Evolutionary conservation across 305 asterid genomes (phyloP), one percentile per base, ranked within the genome.

Genomic region (Fraxinus xanthoxyloides): DNA sequence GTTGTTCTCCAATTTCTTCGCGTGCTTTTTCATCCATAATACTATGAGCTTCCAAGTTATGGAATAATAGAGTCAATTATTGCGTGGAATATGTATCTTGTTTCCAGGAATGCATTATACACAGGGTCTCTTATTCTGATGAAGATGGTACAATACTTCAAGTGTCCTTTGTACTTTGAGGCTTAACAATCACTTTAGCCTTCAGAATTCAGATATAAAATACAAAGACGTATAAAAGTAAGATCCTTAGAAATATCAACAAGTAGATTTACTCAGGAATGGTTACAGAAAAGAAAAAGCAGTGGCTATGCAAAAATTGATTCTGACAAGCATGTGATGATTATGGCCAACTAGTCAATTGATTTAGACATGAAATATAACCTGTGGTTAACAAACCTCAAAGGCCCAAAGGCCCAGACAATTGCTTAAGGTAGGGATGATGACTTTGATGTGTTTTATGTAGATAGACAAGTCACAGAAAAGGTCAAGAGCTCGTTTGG

Each of bases 101-200:
- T 79, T 76, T 54, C 34, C 38, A 84, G 87, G 90, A 85, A 83
- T n/a, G 24, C 63, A 4, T 43, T 4, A n/a, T 24, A 6, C 69
- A 77, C 61, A 30, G 19, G 78, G 78, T 80, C 84, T 81, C 87
- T 83, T 83, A 82, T 70, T 83, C 86, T 88, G 86, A 85, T 88
- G 88, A 5, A 43, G 35, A 80, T 43, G 72, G 83, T 72, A 85
- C 85, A 65, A 5, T 15, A 72, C 85, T 75, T 85, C 67, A 19
- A 63, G 77, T 65, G 85, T 67, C n/a, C 46, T 28, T 54, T 70
- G 51, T 56, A 40, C 54, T 75, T 83, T 40, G 51, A 7, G 13
- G 46, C 46, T 32, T 10, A 72, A 34, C 46, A 72, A 72, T 72
- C 76, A 72, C 43, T 69, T 69, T 72, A n/a, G 76, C 76, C 48